Evolutionary conservation across 345 rosid genomes (phyloP), one percentile per base, ranked within the genome.

Genomic region (Microthlaspi erraticum): DNA sequence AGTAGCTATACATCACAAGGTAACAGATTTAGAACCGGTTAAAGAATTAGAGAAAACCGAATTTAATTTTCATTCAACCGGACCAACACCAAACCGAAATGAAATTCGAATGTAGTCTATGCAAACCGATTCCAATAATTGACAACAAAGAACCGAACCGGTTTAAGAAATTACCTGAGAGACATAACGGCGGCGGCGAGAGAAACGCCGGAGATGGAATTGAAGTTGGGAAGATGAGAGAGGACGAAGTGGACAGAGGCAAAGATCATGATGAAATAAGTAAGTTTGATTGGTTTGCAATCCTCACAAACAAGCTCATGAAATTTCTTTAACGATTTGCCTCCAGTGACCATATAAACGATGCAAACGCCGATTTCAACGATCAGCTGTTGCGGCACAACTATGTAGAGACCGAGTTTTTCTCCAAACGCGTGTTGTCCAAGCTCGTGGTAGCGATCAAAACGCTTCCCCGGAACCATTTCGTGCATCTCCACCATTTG

Each of bases 401-500:
- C 88, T 9, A 91, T 81, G 38, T 85, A 91, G 7, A 91, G 91
- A 5, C 95, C 92, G 0, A 91, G 89, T 72, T 88, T 88, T 33
- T 91, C 91, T 0, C 97, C 97, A 16, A 91, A 87, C 10, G 92
- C 97, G 2, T 87, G 53, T 68, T 91, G 95, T 23, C 94, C 94
- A 5, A 88, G 85, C 18, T 90, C 97, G 14, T 90, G 96, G 79
- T 90, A 90, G 31, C 96, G 71, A 52, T 88, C 95, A 1, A 90
- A 86, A 76, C 92, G 78, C 31, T 39, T 81, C 9, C 90, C 97
- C 0, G 90, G 89, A 53, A 90, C 89, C 92, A 86, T 88, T 63
- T 90, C 92, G 65, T 88, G 97, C 97, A 88, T 90, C 60, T 88
- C 86, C 3, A 90, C 97, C 97, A 90, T 88, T 77, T 90, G 94